Base-by-base conservation (phyloP, 805 yeast species). In the Kazachstania taianensis region DNA sequence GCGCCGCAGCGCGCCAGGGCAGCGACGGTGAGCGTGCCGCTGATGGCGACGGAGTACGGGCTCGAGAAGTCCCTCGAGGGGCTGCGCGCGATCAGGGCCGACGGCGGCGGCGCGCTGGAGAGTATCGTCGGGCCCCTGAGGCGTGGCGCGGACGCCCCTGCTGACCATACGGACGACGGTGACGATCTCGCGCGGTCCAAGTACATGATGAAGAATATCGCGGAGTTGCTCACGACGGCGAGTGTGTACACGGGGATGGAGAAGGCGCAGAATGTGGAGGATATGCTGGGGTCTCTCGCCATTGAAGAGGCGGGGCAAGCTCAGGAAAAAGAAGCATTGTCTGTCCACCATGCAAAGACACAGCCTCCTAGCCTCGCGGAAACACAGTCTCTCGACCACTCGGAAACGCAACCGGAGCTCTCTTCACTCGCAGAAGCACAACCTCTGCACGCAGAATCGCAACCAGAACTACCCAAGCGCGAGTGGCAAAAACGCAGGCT, bases 151-250 rank as follows among this genome's bases (percentile, higher is more conserved):
- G 25, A 12, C 8, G 8, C 10, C 12, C 25, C 8, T 8, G 25
- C 8, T 22, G 12, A 22, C 8, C 8, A 22, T 8, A 22, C n/a
- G n/a, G n/a, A n/a, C n/a, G n/a, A n/a, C n/a, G n/a, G n/a, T n/a
- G n/a, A n/a, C 9, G 62, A 60, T 36, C 52, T 59, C 13, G 66
- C 63, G 2, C 51, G 49, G 19, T 61, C 66, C 1, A 61, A 63
- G 10, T 66, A 63, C 29, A 66, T 69, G 54, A 70, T 75, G 13
- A 66, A 65, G 44, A 70, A 75, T 29, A 66, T 75, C 44, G 75
- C 72, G 3, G 70, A 73, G 0, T 49, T 73, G 35, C 57, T 75
- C 37, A 72, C 81, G 0, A 68, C 79, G 0, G 76, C 80, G 0
- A 70, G 75, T 42, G 65, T 72, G 39, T 71, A 68, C 47, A 66